Evolutionary conservation across 192 early-diverging fungal species (phyloP).

Genomic region (Gryganskiella cystojenkinii): DNA sequence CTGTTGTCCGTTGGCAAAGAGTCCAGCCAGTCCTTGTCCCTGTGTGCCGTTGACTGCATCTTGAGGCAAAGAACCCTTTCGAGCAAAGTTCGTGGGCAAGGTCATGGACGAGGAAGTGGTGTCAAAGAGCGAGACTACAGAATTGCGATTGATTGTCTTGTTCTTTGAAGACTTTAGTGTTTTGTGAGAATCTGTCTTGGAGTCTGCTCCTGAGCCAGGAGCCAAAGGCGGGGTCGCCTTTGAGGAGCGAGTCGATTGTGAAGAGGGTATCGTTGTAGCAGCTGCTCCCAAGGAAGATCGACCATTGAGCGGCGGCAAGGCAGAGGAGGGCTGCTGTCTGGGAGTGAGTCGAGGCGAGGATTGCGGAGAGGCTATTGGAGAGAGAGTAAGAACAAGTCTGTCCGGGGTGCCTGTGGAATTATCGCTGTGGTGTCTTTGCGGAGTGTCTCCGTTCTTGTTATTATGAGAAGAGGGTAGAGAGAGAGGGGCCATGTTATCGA

Average conservation of each 20-base stretch:
- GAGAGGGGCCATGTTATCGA: too few species aligned
- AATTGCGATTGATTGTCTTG: constrained; percentile 38
- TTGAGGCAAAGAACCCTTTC: constrained; percentile 38
- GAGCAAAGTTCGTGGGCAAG: constrained; percentile 43
- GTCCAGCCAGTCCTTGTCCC: constrained; percentile 22
- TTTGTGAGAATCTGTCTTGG: constrained; percentile 6
- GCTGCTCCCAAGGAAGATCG: constrained; percentile 17
- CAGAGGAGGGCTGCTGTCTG: constrained; percentile 1
- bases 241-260: background rate
- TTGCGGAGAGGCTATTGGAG: constrained; percentile 22
- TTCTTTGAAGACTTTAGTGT: constrained; percentile 39
- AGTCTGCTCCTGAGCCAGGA: too few species aligned
- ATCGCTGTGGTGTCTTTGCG: background rate
- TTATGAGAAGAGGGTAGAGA: too few species aligned
- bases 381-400: background rate
- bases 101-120: constrained; percentile 30
- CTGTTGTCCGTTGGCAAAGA: constrained; percentile 28
- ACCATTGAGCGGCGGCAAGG: constrained; percentile 7
- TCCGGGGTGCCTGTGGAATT: background rate
- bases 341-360: constrained; percentile 30
- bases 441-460: too few species aligned
- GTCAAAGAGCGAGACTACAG: constrained; percentile 30
- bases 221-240: constrained; percentile 9
- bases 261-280: background rate
- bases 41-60: constrained; percentile 15